These are phyloP conservation scores for Chalciporus pseudorubinellus DNA, from an alignment of 768 basidiomycete species.

Conservation along the genomic window DNA sequence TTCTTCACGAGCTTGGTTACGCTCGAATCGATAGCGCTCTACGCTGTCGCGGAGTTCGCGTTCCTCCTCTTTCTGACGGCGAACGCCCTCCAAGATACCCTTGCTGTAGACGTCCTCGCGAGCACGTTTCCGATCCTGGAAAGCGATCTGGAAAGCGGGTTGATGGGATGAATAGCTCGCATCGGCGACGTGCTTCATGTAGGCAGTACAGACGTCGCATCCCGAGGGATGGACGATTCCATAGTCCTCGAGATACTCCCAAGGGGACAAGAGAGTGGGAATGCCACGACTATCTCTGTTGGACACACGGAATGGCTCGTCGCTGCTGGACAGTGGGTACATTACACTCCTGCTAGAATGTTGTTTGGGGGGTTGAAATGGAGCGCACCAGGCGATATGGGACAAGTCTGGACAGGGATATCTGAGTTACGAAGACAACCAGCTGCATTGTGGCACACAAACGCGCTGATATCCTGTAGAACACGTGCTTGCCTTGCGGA, in stretches of 20 bases:
- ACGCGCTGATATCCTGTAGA: slow-evolving; percentile 27
- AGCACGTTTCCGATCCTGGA: slow-evolving; percentile 38
- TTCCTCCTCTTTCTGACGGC: slow-evolving; percentile 41
- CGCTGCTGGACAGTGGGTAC: slow-evolving; percentile 33
- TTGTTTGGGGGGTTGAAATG: slow-evolving; percentile 3
- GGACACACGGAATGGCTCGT: slow-evolving; percentile 30
- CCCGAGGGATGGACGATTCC: slow-evolving; percentile 41
- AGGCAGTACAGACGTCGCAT: slow-evolving; percentile 37
- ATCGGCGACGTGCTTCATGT: slow-evolving; percentile 41
- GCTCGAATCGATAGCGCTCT: slow-evolving; percentile 36
- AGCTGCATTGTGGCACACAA: slow-evolving; percentile 1
- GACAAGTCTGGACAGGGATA: slow-evolving; percentile 4
- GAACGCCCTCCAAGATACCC: slow-evolving; percentile 39
- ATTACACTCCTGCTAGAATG: slow-evolving; percentile 16
- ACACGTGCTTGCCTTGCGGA: slow-evolving; percentile 32
- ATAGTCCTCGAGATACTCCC: slow-evolving; percentile 40
- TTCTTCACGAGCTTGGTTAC: slow-evolving; percentile 36
- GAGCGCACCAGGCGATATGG: slow-evolving; percentile 21
- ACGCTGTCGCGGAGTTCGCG: slow-evolving; percentile 32
- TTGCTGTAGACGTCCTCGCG: slow-evolving; percentile 40
- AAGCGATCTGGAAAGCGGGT: slow-evolving; percentile 40
- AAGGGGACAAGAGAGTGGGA: slow-evolving; percentile 35
- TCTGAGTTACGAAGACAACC: neutral
- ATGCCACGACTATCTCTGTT: slow-evolving; percentile 32
- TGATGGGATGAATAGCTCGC: slow-evolving; percentile 38